Evolutionary conservation across 371 early-diverging fungal genomes (phyloP).

Genomic region (Mortierella sp.): DNA sequence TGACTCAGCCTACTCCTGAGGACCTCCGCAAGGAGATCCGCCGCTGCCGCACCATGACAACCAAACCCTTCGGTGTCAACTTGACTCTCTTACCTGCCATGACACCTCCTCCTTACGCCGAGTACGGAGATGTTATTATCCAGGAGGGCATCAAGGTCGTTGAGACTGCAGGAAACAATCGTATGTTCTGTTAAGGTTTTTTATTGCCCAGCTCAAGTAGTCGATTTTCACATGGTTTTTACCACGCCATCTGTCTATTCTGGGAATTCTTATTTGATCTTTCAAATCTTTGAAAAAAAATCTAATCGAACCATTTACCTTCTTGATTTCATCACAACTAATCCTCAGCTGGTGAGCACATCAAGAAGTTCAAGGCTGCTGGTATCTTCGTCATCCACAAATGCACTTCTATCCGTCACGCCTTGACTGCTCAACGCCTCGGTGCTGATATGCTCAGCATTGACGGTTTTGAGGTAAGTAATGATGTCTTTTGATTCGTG

Average conservation of each 20-base stretch:
- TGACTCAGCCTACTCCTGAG: slow-evolving; percentile 89
- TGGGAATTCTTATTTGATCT: neutral
- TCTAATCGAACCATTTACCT: neutral
- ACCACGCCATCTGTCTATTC: neutral
- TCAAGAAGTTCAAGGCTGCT: slow-evolving; percentile 82
- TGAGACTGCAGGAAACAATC: slow-evolving; percentile 77
- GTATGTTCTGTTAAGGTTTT: slow-evolving; percentile 55
- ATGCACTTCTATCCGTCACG: slow-evolving; percentile 83
- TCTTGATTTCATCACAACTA: neutral
- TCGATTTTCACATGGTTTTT: neutral
- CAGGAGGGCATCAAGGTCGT: slow-evolving; percentile 86
- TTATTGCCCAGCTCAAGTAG: neutral
- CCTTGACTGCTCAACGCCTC: slow-evolving; percentile 71
- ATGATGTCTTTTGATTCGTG: too few species aligned
- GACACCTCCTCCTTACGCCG: slow-evolving; percentile 83
- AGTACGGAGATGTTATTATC: slow-evolving; percentile 81
- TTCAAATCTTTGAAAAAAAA: neutral
- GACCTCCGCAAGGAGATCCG: slow-evolving; percentile 78
- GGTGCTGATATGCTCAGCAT: slow-evolving; percentile 79
- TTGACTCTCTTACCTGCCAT: slow-evolving; percentile 75
- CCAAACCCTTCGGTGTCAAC: slow-evolving; percentile 86
- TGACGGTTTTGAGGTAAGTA: slow-evolving; percentile 76
- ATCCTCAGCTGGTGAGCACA: slow-evolving; percentile 71
- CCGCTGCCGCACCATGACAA: slow-evolving; percentile 80
- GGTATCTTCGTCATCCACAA: slow-evolving; percentile 82